Evolutionary conservation across 2,329 filamentous ascomycete species (phyloP), one percentile per base, ranked within the genome.

Genomic region (Reticulascus tulasneorum): DNA sequence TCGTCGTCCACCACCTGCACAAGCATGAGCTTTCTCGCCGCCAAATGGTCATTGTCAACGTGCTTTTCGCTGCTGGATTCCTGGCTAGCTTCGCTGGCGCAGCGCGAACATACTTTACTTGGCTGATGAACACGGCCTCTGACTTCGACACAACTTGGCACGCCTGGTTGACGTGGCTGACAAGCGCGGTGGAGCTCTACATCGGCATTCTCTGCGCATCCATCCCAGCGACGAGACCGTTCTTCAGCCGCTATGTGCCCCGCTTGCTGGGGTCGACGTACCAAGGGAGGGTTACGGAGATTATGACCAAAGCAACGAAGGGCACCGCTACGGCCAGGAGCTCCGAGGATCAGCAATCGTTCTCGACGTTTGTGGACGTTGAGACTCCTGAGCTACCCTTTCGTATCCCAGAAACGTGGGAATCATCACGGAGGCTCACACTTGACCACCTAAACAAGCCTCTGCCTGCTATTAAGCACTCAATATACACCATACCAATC

Each of bases 41-140:
- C 28, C 72, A 77, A 40, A 66, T 65, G 23, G 40, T 65, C 12
- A 61, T 66, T 4, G 54, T 78, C 6, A 58, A 61, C 2, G 47
- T 64, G 6, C 65, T 77, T 9, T 74, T 78, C 36, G 66, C 62
- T 9, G 54, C 73, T 12, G 73, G 73, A 15, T 59, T 68, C n/a
- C 35, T 75, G 9, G 69, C 71, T 43, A 63, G 56, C 31, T 51
- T 55, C 19, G 58, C 59, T 6, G 64, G 65, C 2, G 51, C 58
- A 5, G 52, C 53, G 7, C 54, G 65, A 12, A 66, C 57, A 3
- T 62, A 62, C 41, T 61, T 58, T 31, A 58, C 56, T 7, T 62
- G 52, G 40, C 17, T 46, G 10, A 44, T 59, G 18, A 51, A 46
- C 6, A 49, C 47, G n/a, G 43, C 44, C 6, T 23, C 40, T 15